Base-by-base conservation (phyloP, 2,329 filamentous ascomycete genomes). In the Diaporthe vexans region DNA sequence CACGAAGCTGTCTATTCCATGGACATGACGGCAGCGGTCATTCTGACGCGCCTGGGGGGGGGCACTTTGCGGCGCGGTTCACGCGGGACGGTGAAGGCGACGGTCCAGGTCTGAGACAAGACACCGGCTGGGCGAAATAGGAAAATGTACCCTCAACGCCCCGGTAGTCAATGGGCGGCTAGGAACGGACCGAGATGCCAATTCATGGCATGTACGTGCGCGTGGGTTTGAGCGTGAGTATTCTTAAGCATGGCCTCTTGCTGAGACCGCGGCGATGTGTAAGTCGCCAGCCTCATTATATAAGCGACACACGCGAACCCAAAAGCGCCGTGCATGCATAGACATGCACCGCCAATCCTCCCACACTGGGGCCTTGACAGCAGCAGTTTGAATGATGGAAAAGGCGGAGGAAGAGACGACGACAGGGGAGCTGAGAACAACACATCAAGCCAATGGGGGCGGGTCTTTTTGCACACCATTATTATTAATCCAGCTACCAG, bases 391-490 rank as follows among this genome's bases (percentile, higher is more conserved):
- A 19, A 26, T 35, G 29, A 51, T n/a, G n/a, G 29, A 51, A 68
- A 68, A 6, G 48, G 63, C 63, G 63, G 63, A 52, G 59, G 17
- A n/a, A n/a, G n/a, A 21, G 37, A 52, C n/a, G 17, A 26, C 26
- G 29, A 24, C 19, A 35, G n/a, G 48, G 48, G 48, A 11, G n/a
- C 17, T 24, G 9, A 26, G 5, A 29, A 33, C 43, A 35, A 8
- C 33, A n/a, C 48, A 35, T 68, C 48, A 54, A 40, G 63, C 63
- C 48, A 68, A 54, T 63, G 40, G 59, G 59, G 59, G 63, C 63
- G 48, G 63, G 63, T 68, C 63, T 26, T 15, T 54, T 54, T 68
- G 46, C 63, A 40, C 43, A 68, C 33, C 33, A 35, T 52, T 37
- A 13, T 54, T 11, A 15, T 48, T 8, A 9, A 21, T 37, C 29